Base-by-base conservation (phyloP, 2,329 filamentous ascomycete species). In the Tympanopsis confertula region DNA sequence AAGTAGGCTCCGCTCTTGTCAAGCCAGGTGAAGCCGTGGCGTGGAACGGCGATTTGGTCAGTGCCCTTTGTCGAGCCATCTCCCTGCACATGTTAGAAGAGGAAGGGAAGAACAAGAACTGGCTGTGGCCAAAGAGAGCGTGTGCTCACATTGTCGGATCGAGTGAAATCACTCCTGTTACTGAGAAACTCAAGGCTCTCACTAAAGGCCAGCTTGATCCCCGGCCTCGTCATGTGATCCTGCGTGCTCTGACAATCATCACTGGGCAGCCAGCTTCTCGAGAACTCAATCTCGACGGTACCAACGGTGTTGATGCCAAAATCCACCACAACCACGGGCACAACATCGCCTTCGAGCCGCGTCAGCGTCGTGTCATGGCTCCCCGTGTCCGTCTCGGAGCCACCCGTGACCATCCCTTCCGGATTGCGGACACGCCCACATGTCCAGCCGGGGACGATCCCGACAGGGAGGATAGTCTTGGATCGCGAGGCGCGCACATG, bases 161-260 rank as follows among this genome's bases (percentile, higher is more conserved):
- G 50, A 2, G 65, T 64, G 38, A 68, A 71, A 44, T 70, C 67
- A 40, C 65, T 67, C 13, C 58, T 50, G 38, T 64, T 44, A 0
- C 52, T 53, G 13, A 71, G 53, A 37, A 56, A 67, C 42, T 66
- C 51, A 22, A 66, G 44, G 0, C 63, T 64, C 47, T 71, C 67
- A 1, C 67, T 70, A 43, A 70, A 70, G 10, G 61, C 61, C 18
- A 71, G 45, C 24, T 56, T 53, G n/a, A 70, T 46, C 0, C 66
- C 66, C 0, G 57, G 65, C 22, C 22, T 7, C 7, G 7, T 7
- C 22, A 26, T 26, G n/a, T n/a, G n/a, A n/a, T n/a, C n/a, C 7
- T 10, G 7, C 7, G 22, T 26, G n/a, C n/a, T n/a, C 22, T 26
- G 7, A n/a, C 22, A 7, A n/a, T 7, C 22, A n/a, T n/a, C 22